A percentile compares a stretch with the other conserved stretches of the same genome.
phyloP scores from a whole-genome alignment of 805 yeast species.

The Yamadazyma phyllophila region DNA sequence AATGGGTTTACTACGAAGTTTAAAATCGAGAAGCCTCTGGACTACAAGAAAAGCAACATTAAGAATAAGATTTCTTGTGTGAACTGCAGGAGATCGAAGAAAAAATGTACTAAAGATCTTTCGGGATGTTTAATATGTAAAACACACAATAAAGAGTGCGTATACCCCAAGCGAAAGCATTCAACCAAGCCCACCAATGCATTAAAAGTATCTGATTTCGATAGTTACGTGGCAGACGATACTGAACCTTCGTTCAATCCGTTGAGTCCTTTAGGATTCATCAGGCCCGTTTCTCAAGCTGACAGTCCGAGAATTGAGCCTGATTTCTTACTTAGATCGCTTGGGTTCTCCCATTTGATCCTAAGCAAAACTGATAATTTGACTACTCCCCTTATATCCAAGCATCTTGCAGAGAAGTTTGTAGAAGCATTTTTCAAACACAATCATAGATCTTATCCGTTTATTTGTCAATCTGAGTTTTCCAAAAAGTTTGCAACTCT shows the following conservation, averaged over 20 bases:
- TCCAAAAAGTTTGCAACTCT: constrained; percentile 28
- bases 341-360: constrained; percentile 16
- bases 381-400: constrained; percentile 17
- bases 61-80: constrained; percentile 3
- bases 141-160: constrained; percentile 1
- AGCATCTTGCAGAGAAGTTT: constrained; percentile 32
- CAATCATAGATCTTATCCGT: constrained; percentile 44
- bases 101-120: constrained; percentile 7
- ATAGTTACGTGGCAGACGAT: too few relatives aligned
- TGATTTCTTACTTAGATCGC: constrained; percentile 14
- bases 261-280: neutral
- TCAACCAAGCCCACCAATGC: neutral
- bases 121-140: constrained; percentile 6
- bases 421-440: constrained; percentile 46
- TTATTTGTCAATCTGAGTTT: constrained; percentile 39
- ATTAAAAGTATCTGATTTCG: too few relatives aligned
- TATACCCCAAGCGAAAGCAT: neutral
- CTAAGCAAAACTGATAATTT: constrained; percentile 11
- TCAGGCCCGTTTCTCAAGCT: neutral
- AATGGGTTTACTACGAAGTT: constrained; percentile 2
- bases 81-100: constrained; percentile 4
- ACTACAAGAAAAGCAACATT: neutral
- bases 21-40: constrained; percentile 1
- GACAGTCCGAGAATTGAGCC: neutral
- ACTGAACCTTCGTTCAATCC: too few relatives aligned